phyloP scores from a whole-genome alignment of 208 protist species.

The Trypanosomatidae sp. region DNA sequence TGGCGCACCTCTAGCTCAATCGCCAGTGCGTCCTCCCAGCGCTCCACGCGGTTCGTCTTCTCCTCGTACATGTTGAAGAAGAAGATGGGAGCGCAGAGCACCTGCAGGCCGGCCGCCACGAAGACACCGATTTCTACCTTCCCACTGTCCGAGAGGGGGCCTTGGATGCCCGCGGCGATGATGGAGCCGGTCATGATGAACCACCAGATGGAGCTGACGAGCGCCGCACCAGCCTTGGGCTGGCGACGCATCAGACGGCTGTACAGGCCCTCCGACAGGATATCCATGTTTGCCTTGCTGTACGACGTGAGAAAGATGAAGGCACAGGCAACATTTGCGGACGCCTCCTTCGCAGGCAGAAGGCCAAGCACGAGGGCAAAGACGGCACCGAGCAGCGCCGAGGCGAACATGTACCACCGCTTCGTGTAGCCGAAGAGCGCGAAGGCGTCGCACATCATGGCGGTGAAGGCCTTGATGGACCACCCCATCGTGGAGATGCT shows the following conservation, averaged over 20 bases:
- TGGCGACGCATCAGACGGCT: constrained; percentile 57
- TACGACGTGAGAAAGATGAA: constrained; percentile 68
- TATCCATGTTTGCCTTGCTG: constrained; percentile 67
- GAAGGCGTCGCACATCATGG: constrained; percentile 51
- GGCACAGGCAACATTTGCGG: constrained; percentile 38
- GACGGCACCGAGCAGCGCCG: constrained; percentile 42
- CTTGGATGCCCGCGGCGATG: constrained; percentile 47
- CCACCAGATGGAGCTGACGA: constrained; percentile 83
- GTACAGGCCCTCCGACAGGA: constrained; percentile 82
- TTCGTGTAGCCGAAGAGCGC: constrained; percentile 74
- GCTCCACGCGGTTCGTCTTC: constrained; percentile 54
- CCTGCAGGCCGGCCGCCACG: constrained; percentile 48
- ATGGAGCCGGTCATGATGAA: constrained; percentile 52
- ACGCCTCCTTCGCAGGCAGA: constrained; percentile 37
- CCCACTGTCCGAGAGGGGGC: constrained; percentile 51
- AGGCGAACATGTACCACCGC: constrained; percentile 66
- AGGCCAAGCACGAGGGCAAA: constrained; percentile 46
- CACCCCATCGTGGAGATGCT: constrained; percentile 49
- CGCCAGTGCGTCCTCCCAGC: too few relatives aligned
- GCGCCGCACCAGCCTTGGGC: constrained; percentile 40
- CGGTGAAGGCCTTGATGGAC: constrained; percentile 60
- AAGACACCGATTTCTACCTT: constrained; percentile 48
- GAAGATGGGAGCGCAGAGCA: constrained; percentile 56
- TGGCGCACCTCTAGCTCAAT: too few relatives aligned
- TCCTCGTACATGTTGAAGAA: constrained; percentile 77